Evolutionary conservation across 2,329 filamentous ascomycete species (phyloP).

Genomic region (Fusarium miscanthi): DNA sequence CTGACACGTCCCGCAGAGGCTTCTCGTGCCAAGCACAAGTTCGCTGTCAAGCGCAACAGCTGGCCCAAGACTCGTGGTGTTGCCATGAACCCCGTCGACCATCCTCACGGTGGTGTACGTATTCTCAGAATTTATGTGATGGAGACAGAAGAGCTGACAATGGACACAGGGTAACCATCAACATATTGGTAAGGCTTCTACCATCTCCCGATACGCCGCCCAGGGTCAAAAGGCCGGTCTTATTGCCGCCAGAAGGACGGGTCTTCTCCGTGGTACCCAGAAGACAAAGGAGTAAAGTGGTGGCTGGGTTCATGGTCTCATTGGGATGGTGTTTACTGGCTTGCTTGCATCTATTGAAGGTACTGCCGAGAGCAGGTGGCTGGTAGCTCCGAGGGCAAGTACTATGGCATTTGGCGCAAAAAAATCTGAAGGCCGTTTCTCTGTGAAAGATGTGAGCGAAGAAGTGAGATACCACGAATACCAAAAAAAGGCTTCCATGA

Average conservation of each 20-base stretch:
- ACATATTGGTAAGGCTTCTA: slow-evolving; percentile 99
- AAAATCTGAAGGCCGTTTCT: slow-evolving; percentile 49
- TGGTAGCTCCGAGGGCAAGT: slow-evolving; percentile 62
- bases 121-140: slow-evolving; percentile 14
- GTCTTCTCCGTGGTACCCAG: slow-evolving; percentile 99
- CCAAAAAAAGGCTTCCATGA: slow-evolving; percentile 35
- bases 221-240: slow-evolving; percentile 99
- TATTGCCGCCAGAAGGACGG: slow-evolving; percentile 98
- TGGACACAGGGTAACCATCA: slow-evolving; percentile 92
- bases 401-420: slow-evolving; percentile 62
- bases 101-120: slow-evolving; percentile 92
- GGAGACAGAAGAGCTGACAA: slow-evolving; percentile 52
- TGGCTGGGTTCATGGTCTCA: slow-evolving; percentile 64
- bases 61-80: slow-evolving; percentile 99
- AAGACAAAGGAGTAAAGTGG: slow-evolving; percentile 94
- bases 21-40: slow-evolving; percentile 99
- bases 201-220: slow-evolving; percentile 97
- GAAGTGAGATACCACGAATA: slow-evolving; percentile 45
- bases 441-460: slow-evolving; percentile 43
- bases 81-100: slow-evolving; percentile 99
- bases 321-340: slow-evolving; percentile 73
- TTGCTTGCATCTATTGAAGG: slow-evolving; percentile 70
- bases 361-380: slow-evolving; percentile 60
- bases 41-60: slow-evolving; percentile 99
- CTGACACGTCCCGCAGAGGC: slow-evolving; percentile 77